Evolutionary conservation across 306 rosid species (phyloP), one percentile per base, ranked within the genome.

Genomic region (Pterocarpus santalinus): DNA sequence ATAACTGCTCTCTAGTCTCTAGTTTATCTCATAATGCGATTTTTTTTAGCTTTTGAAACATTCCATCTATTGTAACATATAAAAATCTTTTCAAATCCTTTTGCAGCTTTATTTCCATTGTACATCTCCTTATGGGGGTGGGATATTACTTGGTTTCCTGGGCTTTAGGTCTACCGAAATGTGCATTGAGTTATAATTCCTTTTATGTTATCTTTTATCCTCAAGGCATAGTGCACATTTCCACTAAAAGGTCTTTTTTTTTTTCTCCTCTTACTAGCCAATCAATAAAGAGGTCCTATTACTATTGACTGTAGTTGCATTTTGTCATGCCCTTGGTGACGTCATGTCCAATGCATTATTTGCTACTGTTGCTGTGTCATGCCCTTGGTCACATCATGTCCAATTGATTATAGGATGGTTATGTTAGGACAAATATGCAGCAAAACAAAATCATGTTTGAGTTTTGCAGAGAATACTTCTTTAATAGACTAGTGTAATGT

Each of bases 281-380:
- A 85, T 90, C 4, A 75, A 90, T 78, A 88, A 77, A 87, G 92
- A 90, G 79, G 90, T 83, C 51, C 73, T 91, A 91, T 56, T 58
- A 41, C 63, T 91, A 1, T 77, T 91, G 82, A 90, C 90, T 64
- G 94, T 92, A 5, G 92, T 91, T 38, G 89, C 94, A 16, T 39
- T 90, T 56, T 90, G 97, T 72, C n/a, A n/a, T n/a, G n/a, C n/a
- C n/a, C n/a, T n/a, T n/a, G n/a, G n/a, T n/a, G n/a, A n/a, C n/a
- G n/a, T 91, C 85, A 90, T 87, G 90, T 86, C 91, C 74, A 91
- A 91, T 85, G 94, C 90, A 3, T 91, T 92, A 72, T 91, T 91
- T 75, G 97, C 97, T 44, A 92, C 97, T 13, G 97, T 91, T 35
- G 97, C 94, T 65, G 97, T 91, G 41, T 92, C 97, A 35, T 92